Percentiles rank a stretch among this genome's conserved stretches.
phyloP scores from a whole-genome alignment of 352 stramenopile genomes.

The Phytophthora palmivora region DNA sequence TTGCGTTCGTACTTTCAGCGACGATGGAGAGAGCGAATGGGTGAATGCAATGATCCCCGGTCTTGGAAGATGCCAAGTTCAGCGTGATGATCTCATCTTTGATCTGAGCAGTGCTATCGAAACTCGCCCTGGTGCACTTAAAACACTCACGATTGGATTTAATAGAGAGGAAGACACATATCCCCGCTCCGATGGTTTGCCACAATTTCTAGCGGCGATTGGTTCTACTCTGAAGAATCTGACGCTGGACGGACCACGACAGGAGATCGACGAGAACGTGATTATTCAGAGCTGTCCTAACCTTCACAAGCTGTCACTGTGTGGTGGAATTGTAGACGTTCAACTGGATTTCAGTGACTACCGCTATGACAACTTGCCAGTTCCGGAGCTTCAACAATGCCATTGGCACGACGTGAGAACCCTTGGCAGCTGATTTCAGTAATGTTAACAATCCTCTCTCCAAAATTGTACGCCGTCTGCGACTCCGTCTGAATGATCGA shows the following conservation, averaged over 20 bases:
- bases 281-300: conserved; percentile 10
- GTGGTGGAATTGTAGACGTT: conserved; percentile 1
- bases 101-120: neutral
- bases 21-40: conserved; percentile 14
- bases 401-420: neutral
- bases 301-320: conserved; percentile 1
- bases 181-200: too few species aligned
- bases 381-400: neutral
- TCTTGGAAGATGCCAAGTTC: conserved; percentile 12
- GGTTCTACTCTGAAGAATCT: conserved; percentile 4
- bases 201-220: conserved; percentile 5
- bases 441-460: neutral
- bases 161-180: neutral
- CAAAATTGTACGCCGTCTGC: conserved; percentile 3
- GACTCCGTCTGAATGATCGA: conserved; percentile 1
- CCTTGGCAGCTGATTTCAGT: conserved; percentile 1
- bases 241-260: neutral
- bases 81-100: conserved; percentile 8
- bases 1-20: conserved; percentile 5
- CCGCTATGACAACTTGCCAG: neutral
- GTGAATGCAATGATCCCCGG: conserved; percentile 11
- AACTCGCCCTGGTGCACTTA: neutral
- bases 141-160: conserved; percentile 10
- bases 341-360: conserved; percentile 7
- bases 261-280: conserved; percentile 5